Evolutionary conservation across 257 asterid genomes (phyloP).

Genomic region (Nicotiana obtusifolia): DNA sequence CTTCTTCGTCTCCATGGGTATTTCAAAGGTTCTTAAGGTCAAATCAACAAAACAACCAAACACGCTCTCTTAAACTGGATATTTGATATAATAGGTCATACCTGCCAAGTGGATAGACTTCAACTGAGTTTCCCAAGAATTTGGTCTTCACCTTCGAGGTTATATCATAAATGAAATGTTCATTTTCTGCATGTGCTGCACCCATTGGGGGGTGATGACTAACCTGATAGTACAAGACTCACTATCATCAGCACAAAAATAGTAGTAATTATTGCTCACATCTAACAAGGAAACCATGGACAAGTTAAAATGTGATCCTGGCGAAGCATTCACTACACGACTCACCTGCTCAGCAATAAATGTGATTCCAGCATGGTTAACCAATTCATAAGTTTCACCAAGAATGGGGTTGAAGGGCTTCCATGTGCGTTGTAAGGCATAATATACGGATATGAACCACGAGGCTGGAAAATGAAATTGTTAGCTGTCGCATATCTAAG

Average conservation of each 20-base stretch:
- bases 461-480: conserved; percentile 58
- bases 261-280: neutral
- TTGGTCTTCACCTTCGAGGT: conserved; percentile 91
- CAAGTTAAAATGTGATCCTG: neutral
- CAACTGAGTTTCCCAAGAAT: conserved; percentile 86
- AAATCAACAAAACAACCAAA: neutral
- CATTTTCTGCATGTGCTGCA: conserved; percentile 96
- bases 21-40: neutral
- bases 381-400: conserved; percentile 96
- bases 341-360: conserved; percentile 90
- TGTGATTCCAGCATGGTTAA: conserved; percentile 73
- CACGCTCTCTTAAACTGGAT: neutral
- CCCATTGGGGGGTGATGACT: conserved; percentile 98
- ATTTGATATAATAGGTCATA: conserved; percentile 14
- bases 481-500: neutral
- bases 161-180: conserved; percentile 78
- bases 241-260: neutral
- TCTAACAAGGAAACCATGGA: neutral
- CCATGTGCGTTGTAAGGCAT: conserved; percentile 95
- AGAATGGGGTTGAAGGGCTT: conserved; percentile 98
- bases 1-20: neutral
- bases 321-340: neutral
- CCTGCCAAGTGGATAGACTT: conserved; percentile 99
- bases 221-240: conserved; percentile 23
- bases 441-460: conserved; percentile 88